A percentile compares a stretch with the other conserved stretches of the same genome.
These are phyloP conservation scores for Trametes elegans DNA, from an alignment of 768 basidiomycete genomes.

Conservation along the genomic window DNA sequence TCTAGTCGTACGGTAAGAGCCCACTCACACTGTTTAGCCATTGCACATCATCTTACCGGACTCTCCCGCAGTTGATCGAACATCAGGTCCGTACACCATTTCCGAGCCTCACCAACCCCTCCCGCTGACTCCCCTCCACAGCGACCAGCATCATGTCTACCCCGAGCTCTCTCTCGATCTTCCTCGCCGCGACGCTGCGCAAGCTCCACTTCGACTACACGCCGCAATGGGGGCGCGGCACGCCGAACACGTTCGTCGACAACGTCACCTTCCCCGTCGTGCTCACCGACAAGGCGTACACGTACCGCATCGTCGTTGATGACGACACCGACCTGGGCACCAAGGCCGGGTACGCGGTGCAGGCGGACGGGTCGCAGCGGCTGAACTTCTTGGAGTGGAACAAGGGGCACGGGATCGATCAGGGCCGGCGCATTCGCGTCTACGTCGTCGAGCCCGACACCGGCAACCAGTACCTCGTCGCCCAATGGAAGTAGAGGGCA, in stretches of 20 bases:
- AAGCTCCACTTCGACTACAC: slow-evolving; percentile 6
- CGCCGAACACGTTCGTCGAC: slow-evolving; percentile 13
- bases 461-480: slow-evolving; percentile 11
- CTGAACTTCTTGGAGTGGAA: slow-evolving; percentile 22
- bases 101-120: too few relatives aligned
- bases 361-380: slow-evolving; percentile 18
- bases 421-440: slow-evolving; percentile 4
- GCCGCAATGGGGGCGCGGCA: slow-evolving; percentile 12
- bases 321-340: slow-evolving; percentile 15
- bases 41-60: too few relatives aligned
- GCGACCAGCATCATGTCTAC: too few relatives aligned
- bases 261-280: slow-evolving; percentile 15
- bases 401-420: slow-evolving; percentile 10
- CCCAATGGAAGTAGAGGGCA: slow-evolving; percentile 10
- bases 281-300: slow-evolving; percentile 11
- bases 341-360: background rate
- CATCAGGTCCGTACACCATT: too few relatives aligned
- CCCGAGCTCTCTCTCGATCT: background rate
- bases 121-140: too few relatives aligned
- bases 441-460: slow-evolving; percentile 15
- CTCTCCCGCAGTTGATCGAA: too few relatives aligned
- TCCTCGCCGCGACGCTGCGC: background rate
- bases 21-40: too few relatives aligned
- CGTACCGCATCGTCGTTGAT: slow-evolving; percentile 11
- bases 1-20: too few relatives aligned